Base-by-base conservation (phyloP, 2,329 filamentous ascomycete species). In the Alternaria brassicae region DNA sequence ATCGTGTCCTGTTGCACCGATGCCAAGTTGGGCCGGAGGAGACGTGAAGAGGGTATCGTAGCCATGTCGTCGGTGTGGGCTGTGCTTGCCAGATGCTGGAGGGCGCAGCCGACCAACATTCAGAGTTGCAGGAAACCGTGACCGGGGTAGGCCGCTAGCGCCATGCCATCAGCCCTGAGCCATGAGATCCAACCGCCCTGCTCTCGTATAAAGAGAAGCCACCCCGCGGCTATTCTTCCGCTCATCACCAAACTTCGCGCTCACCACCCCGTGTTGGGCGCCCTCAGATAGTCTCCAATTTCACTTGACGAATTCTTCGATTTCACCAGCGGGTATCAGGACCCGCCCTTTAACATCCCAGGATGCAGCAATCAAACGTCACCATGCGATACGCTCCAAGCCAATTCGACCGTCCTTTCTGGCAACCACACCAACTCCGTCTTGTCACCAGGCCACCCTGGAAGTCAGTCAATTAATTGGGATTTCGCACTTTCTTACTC, bases 181-280 rank as follows among this genome's bases (percentile, higher is more conserved):
- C 17, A 17, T 34, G 23, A 27, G 37, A 56, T 32, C 15, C 47
- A 42, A 32, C 48, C 32, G 28, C 39, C 55, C 45, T 37, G 53
- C 56, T 56, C 47, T 50, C 25, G 44, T 68, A 67, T 68, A 69
- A 66, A 67, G 65, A 58, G 62, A 57, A 58, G 61, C 63, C 62
- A 44, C 61, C 61, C 54, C 54, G 47, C 68, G 45, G 19, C 51
- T 44, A 53, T 39, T 21, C 53, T 67, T 62, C 62, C 56, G 50
- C 49, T 67, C 71, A 51, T 67, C 66, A 72, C 50, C 68, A 62
- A 63, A 66, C 54, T 52, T 50, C 65, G 69, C 74, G 71, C 73
- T 76, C 73, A 68, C 67, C 69, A 73, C 72, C 69, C 71, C 52
- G 70, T 72, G 75, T 66, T 72, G 72, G 72, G 75, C 72, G 73